Base-by-base conservation (phyloP, 768 basidiomycete genomes). In the Boletus insuetus region DNA sequence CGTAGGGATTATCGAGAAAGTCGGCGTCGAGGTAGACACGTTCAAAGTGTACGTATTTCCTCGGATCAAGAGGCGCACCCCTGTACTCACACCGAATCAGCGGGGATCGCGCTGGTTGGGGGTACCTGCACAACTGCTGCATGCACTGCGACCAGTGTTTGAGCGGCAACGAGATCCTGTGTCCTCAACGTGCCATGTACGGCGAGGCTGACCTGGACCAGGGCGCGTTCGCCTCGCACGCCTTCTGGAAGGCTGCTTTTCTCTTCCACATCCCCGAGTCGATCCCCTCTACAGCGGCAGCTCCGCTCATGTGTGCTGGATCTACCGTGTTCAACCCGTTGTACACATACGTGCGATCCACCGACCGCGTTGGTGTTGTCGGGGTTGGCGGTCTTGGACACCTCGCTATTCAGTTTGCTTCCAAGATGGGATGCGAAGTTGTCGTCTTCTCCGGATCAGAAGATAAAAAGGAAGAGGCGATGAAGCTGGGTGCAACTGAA, bases 341-440 rank as follows among this genome's bases (percentile, higher is more conserved):
- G 58, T 34, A 69, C 32, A 51, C 60, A 46, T 58, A 64, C 34
- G 61, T 71, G 20, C 68, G 56, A 3, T 49, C 68, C 12, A 66
- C 71, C 11, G 70, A 74, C 43, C 66, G 73, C 12, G 69, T 76
- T 4, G 71, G 70, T 0, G 54, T 74, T 2, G 58, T 74, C 3
- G 74, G 72, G 0, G 10, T 76, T 22, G 74, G 75, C 4, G 74
- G 74, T 3, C 67, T 75, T 16, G 73, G 74, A 29, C 29, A 29
- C 8, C 29, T 29, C 29, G 29, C 29, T 29, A 29, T 29, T 29
- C 29, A 29, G 29, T 29, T 29, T 29, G 29, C 29, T 29, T 55
- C 69, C 34, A 76, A 73, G 59, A 75, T 75, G 69, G 74, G 74
- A 14, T 72, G 71, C 19, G 68, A 69, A 8, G 74, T 75, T 5